Base-by-base conservation (phyloP, 306 rosid species). In the Gynostemma pentaphyllum region DNA sequence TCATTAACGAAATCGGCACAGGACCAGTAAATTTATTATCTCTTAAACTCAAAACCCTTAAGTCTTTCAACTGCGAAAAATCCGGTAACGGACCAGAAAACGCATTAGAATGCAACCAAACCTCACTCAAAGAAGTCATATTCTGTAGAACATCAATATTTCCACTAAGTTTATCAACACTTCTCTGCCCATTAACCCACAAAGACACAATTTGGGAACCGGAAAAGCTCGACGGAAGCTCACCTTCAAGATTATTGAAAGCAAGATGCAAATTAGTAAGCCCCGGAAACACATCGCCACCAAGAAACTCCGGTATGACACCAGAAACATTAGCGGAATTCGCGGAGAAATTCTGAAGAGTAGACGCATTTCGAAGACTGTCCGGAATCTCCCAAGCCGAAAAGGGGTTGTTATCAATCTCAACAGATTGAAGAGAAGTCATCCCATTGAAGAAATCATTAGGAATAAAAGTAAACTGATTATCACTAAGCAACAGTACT, bases 111-210 rank as follows among this genome's bases (percentile, higher is more conserved):
- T 90, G 95, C 77, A 90, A 51, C 97, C 95, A 90, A 82, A 85
- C 82, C 73, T 90, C 77, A 7, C 32, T 81, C 77, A 90, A 75
- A 24, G 45, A 74, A 41, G 85, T 90, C 94, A 90, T 87, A 64
- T 87, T 87, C 73, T 73, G 77, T 34, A 90, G 30, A 65, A 87
- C 82, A 32, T 56, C 81, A 42, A 83, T 69, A 16, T 15, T 13
- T 21, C 97, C 95, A 63, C 67, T 71, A 48, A 87, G 89, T 80
- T 70, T 82, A 7, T 37, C 70, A 0, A 22, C 69, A 57, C 95
- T 76, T 18, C 54, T 54, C 26, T 90, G 97, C 41, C 97, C 97
- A 72, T 90, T 90, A 55, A 90, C 64, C 97, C 94, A 90, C 60
- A 90, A 46, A 54, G 90, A 79, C 80, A 74, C 78, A 68, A 90